Evolutionary conservation across 768 basidiomycete species (phyloP), one percentile per base, ranked within the genome.

Genomic region (Chlorophyllum brunneum): DNA sequence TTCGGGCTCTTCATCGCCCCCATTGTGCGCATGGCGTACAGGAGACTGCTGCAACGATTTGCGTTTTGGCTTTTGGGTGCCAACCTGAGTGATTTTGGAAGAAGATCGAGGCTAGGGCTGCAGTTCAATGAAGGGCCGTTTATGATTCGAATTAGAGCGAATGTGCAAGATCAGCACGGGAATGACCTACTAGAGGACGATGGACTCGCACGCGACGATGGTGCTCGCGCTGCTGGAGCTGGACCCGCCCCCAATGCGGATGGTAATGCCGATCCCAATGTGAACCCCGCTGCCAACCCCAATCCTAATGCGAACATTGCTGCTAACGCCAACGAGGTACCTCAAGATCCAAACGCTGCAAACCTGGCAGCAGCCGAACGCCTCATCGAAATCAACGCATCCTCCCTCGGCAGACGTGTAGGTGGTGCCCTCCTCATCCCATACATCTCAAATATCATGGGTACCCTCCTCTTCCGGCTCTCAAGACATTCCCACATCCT

Each of bases 371-470:
- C 76, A 2, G 82, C 83, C 1, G 78, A 82, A 58, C 77, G 79
- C 55, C 76, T 80, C 36, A 77, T 86, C 48, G 74, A 77, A 36
- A 68, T 82, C 57, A 78, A 80, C 16, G 75, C 79, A 15, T 71
- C 78, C 15, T 82, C 84, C 0, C 61, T 88, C 3, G 88, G 87
- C 1, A 78, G 86, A 10, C 69, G 80, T 59, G 65, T 91, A 41
- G 85, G 83, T 18, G 86, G 88, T 3, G 86, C 88, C 0, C 67
- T 91, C 15, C 67, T 85, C 53, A 72, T 86, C 45, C 88, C 88
- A 0, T 75, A 76, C 6, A 80, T 91, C 57, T 77, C 88, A 18
- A 80, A 70, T 41, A 58, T 72, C 40, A 86, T 88, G 85, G 88
- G 88, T 0, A 60, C 68, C 8, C 56, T 86, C 11, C 72, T 91